Percentiles rank a stretch among this genome's conserved stretches.
phyloP scores from a whole-genome alignment of 108 stramenopile genomes.

The Nitzschia sp. region DNA sequence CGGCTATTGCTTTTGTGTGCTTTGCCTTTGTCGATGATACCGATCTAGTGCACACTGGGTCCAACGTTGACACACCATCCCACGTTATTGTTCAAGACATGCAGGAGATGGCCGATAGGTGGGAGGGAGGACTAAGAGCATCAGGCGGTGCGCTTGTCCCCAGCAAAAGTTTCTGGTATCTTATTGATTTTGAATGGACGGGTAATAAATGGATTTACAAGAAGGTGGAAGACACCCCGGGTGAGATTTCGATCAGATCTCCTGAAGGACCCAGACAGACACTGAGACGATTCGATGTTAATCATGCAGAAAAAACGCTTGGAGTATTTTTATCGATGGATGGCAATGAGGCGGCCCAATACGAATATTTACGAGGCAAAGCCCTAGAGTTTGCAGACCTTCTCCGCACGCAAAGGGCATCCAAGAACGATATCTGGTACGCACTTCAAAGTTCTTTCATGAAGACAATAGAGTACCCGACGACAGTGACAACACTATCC shows the following conservation, averaged over 20 bases:
- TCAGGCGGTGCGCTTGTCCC: conserved; percentile 7
- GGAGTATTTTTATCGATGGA: too few species aligned
- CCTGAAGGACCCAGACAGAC: neutral
- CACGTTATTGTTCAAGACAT: neutral
- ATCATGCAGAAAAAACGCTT: too few species aligned
- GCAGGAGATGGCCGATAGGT: neutral
- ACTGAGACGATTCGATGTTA: neutral
- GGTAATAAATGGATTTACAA: too few species aligned
- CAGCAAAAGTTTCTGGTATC: conserved; percentile 17
- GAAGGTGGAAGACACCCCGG: neutral
- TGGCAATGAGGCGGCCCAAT: neutral
- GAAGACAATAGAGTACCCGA: too few species aligned
- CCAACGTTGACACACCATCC: neutral
- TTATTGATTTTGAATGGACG: conserved; percentile 7
- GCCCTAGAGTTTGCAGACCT: neutral
- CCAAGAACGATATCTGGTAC: neutral
- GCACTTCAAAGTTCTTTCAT: neutral
- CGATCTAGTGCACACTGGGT: too few species aligned
- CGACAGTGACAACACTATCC: neutral
- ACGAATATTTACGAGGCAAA: neutral
- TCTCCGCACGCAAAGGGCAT: neutral
- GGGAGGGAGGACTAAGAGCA: neutral
- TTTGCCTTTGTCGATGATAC: conserved; percentile 12
- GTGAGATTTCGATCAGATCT: neutral
- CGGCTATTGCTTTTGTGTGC: neutral